These are phyloP conservation scores for Paspalum notatum DNA, from an alignment of 176 grass and related monocot species.

Conservation along the genomic window DNA sequence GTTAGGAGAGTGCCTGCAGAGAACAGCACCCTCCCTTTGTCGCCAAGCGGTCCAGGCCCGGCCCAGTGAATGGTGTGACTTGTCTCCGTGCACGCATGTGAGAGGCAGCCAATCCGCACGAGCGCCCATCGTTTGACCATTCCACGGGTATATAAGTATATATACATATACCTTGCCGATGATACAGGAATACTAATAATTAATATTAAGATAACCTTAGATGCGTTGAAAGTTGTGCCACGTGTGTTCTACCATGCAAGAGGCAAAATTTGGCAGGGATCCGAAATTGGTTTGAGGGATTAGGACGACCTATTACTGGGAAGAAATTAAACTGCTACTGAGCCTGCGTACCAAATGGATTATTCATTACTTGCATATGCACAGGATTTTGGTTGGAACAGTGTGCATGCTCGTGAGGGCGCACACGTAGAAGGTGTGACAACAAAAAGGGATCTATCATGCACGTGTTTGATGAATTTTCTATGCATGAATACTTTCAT, in stretches of 20 bases:
- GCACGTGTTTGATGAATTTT: not conserved
- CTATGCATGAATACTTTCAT: not conserved
- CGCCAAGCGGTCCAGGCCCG: no score
- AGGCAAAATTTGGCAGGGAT: no score
- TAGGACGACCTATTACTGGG: no score
- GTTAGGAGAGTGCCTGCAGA: not conserved
- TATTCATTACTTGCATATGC: no score
- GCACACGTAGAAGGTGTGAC: not conserved
- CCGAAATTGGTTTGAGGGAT: no score
- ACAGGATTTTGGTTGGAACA: not conserved
- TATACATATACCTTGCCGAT: not conserved
- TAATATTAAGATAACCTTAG: no score
- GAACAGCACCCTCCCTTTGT: not conserved
- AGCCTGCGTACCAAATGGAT: no score
- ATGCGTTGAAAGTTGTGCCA: not conserved
- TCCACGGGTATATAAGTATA: not conserved
- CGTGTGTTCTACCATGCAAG: no score
- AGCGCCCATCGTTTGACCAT: slow-evolving; percentile 12
- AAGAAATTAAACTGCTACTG: no score
- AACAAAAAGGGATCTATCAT: not conserved
- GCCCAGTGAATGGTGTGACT: not conserved
- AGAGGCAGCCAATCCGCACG: slow-evolving; percentile 27
- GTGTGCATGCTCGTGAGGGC: not conserved
- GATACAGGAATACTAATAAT: no score
- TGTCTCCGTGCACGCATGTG: slow-evolving; percentile 22